Percentiles rank a stretch among this genome's conserved stretches.
These are phyloP conservation scores for Suaeda aralocaspica DNA, from an alignment of 148 eudicot species.

Conservation along the genomic window DNA sequence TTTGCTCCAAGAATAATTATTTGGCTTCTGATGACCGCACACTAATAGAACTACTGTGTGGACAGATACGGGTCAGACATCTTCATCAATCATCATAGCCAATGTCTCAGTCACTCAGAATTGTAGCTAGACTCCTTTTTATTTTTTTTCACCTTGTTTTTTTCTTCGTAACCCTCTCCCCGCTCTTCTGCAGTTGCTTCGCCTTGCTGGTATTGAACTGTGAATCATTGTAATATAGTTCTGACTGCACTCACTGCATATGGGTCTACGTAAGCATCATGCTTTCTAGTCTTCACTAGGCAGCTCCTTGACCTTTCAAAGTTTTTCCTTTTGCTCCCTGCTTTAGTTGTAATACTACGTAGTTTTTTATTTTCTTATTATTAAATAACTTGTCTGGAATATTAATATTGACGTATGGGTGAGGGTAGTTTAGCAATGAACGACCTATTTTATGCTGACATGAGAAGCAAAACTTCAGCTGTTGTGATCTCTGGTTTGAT, in stretches of 20 bases:
- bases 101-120: neutral
- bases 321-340: neutral
- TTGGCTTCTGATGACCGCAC: constrained; percentile 89
- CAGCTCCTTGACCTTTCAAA: neutral
- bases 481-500: neutral
- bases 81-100: neutral
- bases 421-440: too few relatives aligned
- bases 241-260: neutral
- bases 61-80: constrained; percentile 86
- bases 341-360: too few relatives aligned
- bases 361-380: neutral
- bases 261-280: neutral
- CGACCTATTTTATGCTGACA: neutral
- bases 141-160: neutral
- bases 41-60: constrained; percentile 65
- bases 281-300: neutral
- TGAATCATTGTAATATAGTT: neutral
- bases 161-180: too few relatives aligned
- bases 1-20: constrained; percentile 48
- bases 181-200: neutral
- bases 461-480: neutral
- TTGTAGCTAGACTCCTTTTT: neutral
- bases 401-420: too few relatives aligned
- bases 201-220: neutral
- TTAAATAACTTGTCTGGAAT: neutral